Percentiles rank a stretch among this genome's conserved stretches.
These are phyloP conservation scores for Allodekkera sacchari DNA, from an alignment of 805 yeast genomes.

Conservation along the genomic window DNA sequence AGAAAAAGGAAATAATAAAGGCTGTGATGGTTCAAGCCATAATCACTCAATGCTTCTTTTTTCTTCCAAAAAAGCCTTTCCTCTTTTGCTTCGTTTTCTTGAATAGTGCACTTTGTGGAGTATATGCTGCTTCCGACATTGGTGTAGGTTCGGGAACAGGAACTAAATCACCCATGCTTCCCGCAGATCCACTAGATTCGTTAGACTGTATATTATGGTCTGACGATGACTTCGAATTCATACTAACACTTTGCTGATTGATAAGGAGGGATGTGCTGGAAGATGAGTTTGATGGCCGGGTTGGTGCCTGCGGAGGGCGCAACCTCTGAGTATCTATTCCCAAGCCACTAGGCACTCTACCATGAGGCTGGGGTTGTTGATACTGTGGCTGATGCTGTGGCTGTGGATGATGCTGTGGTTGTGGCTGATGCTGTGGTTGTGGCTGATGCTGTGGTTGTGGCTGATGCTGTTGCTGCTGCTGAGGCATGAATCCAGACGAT, in stretches of 20 bases:
- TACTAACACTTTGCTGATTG: not conserved
- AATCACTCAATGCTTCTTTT: no score
- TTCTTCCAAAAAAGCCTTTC: conserved; percentile 76
- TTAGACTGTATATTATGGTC: no score
- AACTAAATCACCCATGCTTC: conserved; percentile 9
- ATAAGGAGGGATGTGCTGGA: not conserved
- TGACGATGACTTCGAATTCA: conserved; percentile 2
- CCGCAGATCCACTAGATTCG: no score
- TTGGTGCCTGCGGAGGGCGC: not conserved
- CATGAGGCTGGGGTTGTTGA: conserved; percentile 2
- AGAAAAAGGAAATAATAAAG: not conserved
- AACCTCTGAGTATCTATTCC: not conserved
- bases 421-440: conserved; percentile 5
- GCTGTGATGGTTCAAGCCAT: not conserved
- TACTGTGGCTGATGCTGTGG: conserved; percentile 4
- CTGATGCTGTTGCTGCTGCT: conserved; percentile 6
- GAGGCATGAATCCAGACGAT: conserved; percentile 8
- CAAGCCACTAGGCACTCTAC: not conserved
- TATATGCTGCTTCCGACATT: conserved; percentile 41
- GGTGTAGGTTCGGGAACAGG: conserved; percentile 25
- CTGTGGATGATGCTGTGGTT: conserved; percentile 3
- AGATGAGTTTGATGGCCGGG: conserved; percentile 3
- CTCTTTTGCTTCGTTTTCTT: conserved; percentile 33
- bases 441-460: conserved; percentile 2
- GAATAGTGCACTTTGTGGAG: conserved; percentile 33